phyloP scores from a whole-genome alignment of 768 basidiomycete species.

The Piloderma croceum region DNA sequence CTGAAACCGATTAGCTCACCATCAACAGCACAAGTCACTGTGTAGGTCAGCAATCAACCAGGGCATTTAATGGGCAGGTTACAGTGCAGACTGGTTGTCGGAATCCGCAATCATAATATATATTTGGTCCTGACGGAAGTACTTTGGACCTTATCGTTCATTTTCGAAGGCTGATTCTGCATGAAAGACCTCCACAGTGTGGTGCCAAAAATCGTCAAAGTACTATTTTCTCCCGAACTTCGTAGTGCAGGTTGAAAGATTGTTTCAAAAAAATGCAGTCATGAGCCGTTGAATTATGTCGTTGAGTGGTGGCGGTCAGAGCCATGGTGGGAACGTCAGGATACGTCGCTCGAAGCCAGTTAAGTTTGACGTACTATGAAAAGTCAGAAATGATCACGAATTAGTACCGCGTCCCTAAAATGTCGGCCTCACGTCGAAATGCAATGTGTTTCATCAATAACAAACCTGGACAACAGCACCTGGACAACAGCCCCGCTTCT shows the following conservation, averaged over 20 bases:
- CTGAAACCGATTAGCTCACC: too few relatives aligned
- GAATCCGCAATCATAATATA: too few relatives aligned
- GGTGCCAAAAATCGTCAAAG: too few relatives aligned
- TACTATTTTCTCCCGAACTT: slow-evolving; percentile 38
- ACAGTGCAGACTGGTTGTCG: too few relatives aligned
- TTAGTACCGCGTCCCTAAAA: slow-evolving; percentile 72
- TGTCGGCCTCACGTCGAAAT: slow-evolving; percentile 93
- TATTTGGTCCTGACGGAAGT: too few relatives aligned
- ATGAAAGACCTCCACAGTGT: too few relatives aligned
- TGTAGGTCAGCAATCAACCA: too few relatives aligned
- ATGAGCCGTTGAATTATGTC: slow-evolving; percentile 73
- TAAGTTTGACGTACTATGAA: slow-evolving; percentile 55
- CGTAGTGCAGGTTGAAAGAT: slow-evolving; percentile 89
- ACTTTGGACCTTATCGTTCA: too few relatives aligned
- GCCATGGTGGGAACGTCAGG: slow-evolving; percentile 90
- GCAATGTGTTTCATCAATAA: slow-evolving; percentile 95
- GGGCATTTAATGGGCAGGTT: too few relatives aligned
- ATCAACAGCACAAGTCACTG: too few relatives aligned
- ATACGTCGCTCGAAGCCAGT: slow-evolving; percentile 64
- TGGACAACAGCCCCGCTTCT: slow-evolving; percentile 44
- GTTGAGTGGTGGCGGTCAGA: slow-evolving; percentile 88
- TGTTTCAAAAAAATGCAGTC: slow-evolving; percentile 59
- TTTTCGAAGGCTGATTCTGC: too few relatives aligned
- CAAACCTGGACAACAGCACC: slow-evolving; percentile 93
- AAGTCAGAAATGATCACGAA: neutral